phyloP scores from a whole-genome alignment of 2,329 filamentous ascomycete species.

The Arthrinium puccinioides region DNA sequence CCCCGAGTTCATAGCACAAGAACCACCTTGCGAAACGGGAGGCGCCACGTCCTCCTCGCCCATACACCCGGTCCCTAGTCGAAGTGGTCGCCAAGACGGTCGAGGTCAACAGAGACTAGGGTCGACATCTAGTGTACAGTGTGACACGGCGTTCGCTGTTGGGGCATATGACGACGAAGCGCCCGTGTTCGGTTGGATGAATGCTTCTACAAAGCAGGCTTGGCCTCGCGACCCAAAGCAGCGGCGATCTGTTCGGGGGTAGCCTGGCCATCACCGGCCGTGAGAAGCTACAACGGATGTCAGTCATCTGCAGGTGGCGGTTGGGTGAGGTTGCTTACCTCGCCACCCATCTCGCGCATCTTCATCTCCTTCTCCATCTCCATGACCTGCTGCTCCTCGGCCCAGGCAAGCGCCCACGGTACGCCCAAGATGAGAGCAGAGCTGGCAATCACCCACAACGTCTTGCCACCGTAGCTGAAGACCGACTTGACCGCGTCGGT shows the following conservation, averaged over 20 bases:
- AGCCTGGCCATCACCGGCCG: slow-evolving; percentile 32
- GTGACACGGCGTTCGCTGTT: too few relatives aligned
- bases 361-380: slow-evolving; percentile 98
- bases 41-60: too few relatives aligned
- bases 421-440: slow-evolving; percentile 85
- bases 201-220: slow-evolving; percentile 25
- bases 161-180: too few relatives aligned
- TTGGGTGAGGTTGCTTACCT: slow-evolving; percentile 30
- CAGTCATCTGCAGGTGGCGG: slow-evolving; percentile 5
- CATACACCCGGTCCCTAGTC: too few relatives aligned
- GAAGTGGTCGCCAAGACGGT: too few relatives aligned
- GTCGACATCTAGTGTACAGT: slow-evolving; percentile 3
- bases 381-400: slow-evolving; percentile 92
- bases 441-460: slow-evolving; percentile 85
- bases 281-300: slow-evolving; percentile 31
- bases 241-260: slow-evolving; percentile 44
- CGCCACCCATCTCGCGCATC: slow-evolving; percentile 86
- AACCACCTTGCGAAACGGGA: slow-evolving; percentile 1
- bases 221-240: slow-evolving; percentile 39
- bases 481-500: slow-evolving; percentile 51
- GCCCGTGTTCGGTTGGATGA: too few relatives aligned
- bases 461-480: slow-evolving; percentile 70
- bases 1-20: background rate
- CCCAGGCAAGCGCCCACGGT: slow-evolving; percentile 85
- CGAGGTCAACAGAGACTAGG: too few relatives aligned